phyloP scores from a whole-genome alignment of 1,284 basidiomycete genomes.

The Chalciporus piperatoides region DNA sequence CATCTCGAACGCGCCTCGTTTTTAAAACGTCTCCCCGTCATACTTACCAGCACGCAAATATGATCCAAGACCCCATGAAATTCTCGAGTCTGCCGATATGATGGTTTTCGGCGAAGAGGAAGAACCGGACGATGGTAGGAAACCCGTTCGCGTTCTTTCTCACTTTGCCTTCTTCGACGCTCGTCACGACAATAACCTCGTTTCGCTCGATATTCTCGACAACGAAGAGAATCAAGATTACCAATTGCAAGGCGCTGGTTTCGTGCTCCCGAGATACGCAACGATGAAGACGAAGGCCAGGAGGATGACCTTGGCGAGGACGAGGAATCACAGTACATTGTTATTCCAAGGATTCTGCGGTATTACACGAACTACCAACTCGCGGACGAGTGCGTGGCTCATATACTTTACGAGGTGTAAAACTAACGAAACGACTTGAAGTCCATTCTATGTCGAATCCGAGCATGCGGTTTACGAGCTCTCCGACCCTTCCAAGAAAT shows the following conservation, averaged over 20 bases:
- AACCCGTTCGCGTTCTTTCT: constrained; percentile 38
- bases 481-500: constrained; percentile 42
- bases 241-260: constrained; percentile 37
- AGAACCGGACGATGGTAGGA: constrained; percentile 22
- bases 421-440: constrained; percentile 24
- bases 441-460: constrained; percentile 61
- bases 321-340: constrained; percentile 32
- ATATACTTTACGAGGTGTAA: background rate
- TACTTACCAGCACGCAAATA: constrained; percentile 23
- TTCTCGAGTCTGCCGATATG: constrained; percentile 27
- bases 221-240: constrained; percentile 15
- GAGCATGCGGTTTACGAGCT: constrained; percentile 58
- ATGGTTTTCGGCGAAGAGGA: constrained; percentile 36
- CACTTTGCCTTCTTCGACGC: constrained; percentile 42
- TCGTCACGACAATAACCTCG: constrained; percentile 20
- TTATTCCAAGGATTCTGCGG: constrained; percentile 33
- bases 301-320: constrained; percentile 37
- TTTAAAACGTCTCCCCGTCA: background rate
- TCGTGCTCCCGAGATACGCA: constrained; percentile 32
- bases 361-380: constrained; percentile 38
- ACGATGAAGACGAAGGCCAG: constrained; percentile 44
- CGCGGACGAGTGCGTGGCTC: constrained; percentile 35
- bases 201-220: constrained; percentile 31
- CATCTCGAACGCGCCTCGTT: background rate
- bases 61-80: constrained; percentile 28